These are phyloP conservation scores for Dioszegia hungarica DNA, from an alignment of 768 basidiomycete species.

Conservation along the genomic window DNA sequence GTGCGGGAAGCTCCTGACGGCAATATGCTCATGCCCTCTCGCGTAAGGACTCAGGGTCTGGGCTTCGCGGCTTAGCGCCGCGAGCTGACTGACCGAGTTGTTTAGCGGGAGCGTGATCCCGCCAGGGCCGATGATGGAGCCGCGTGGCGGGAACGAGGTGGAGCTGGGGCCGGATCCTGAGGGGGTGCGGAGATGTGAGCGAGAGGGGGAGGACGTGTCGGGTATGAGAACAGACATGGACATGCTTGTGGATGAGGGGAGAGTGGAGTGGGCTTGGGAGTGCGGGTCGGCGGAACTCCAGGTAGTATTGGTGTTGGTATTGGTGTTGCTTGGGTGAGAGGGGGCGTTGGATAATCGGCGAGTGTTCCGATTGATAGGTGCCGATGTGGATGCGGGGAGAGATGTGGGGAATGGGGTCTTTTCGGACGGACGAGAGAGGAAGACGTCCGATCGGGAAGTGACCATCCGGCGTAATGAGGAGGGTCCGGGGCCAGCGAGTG, in stretches of 20 bases:
- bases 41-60: constrained; percentile 95
- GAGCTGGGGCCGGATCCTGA: too few species aligned
- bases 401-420: neutral
- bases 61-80: constrained; percentile 78
- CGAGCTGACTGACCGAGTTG: constrained; percentile 75
- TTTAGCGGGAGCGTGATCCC: constrained; percentile 53
- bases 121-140: constrained; percentile 21
- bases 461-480: constrained; percentile 34
- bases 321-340: constrained; percentile 6
- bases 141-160: constrained; percentile 28
- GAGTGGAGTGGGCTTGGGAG: constrained; percentile 19
- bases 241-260: constrained; percentile 30
- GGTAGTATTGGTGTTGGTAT: too few species aligned
- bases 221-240: neutral
- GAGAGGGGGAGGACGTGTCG: neutral
- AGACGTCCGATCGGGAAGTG: constrained; percentile 38
- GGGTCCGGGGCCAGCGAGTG: constrained; percentile 20
- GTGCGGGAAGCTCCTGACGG: constrained; percentile 79
- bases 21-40: constrained; percentile 81
- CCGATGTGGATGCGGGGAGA: neutral
- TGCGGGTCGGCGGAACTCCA: constrained; percentile 17
- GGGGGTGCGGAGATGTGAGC: neutral
- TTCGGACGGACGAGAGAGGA: constrained; percentile 13
- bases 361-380: neutral
- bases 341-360: constrained; percentile 5